Evolutionary conservation across 1,284 basidiomycete species (phyloP), one percentile per base, ranked within the genome.

Genomic region (Apiotrichum porosum): DNA sequence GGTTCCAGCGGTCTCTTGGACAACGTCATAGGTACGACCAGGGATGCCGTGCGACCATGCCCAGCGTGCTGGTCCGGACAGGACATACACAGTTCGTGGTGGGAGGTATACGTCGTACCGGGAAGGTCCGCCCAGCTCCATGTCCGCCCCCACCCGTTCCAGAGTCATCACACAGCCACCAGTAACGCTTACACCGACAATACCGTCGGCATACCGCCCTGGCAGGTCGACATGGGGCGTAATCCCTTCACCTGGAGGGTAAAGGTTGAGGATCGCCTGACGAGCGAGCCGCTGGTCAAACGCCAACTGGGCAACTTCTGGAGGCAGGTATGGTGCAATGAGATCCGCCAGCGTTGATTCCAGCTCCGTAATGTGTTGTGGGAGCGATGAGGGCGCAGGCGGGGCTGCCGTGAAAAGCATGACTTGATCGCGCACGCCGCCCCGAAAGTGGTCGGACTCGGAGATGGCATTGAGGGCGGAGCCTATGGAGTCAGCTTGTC

Each of bases 251-350:
- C 73, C 73, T 0, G 74, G 69, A 0, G 52, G 54, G 51, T 78
- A 78, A 17, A 75, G 65, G 58, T 78, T 78, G 44, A 77, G 57
- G 40, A 78, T 78, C 18, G 69, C 60, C 48, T 74, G 72, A 17
- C 71, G 44, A 2, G 61, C 60, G 10, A 70, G 53, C 3, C 28
- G 37, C 37, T 69, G 66, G 1, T 47, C 15, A 43, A 71, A 67
- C 9, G 65, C 40, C 0, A 51, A 44, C 3, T 17, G 9, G 18
- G 33, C 39, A 0, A 38, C 39, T 2, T 41, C 33, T 0, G 31
- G 1, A 1, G 62, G 54, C 0, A 68, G 35, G 0, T 9, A 42
- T 2, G 54, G 23, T 0, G 19, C 1, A 3, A 68, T 54, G 10
- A 63, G 34, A 9, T 35, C 36, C 1, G 49, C 30, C 3, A 69